Base-by-base conservation (phyloP, 805 yeast species). In the Lipomyces yamadae region DNA sequence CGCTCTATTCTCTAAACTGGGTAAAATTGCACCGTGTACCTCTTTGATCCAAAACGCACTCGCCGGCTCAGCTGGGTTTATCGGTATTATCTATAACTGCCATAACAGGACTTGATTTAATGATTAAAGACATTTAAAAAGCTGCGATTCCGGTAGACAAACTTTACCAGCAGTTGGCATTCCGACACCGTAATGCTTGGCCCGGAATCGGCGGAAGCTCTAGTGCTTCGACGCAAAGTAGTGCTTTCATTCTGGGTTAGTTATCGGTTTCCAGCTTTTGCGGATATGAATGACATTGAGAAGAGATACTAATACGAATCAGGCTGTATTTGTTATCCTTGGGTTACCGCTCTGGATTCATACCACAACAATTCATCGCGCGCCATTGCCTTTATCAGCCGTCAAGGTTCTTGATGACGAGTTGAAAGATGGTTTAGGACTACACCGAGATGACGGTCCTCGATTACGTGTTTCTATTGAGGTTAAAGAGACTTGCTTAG, bases 321-420 rank as follows among this genome's bases (percentile, higher is more conserved):
- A 68, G 71, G 61, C 69, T 0, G 72, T 78, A 7, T 72, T 79
- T 11, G 63, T 75, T 4, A 57, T 78, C 1, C 68, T 86, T 29
- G 92, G 90, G 1, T 72, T 82, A 4, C 92, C 93, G 4, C 74
- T 87, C 63, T 89, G 89, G 86, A 72, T 78, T 45, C 66, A 72
- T 33, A 88, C 94, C 24, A 88, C 94, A 3, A 77, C 85, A 2
- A 84, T 88, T 24, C 82, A 86, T 72, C 79, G 92, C 62, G 90
- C 91, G 1, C 81, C 82, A 50, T 79, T 90, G 50, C 91, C 91
- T 15, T 73, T 79, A 11, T 78, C 76, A 0, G 78, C 79, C 55
- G 81, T 88, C 58, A 74, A 78, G 70, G 65, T 69, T 24, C 72
- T 77, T 71, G 75, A 78, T 62, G 32, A 68, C 58, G 62, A 74